Conservation (phyloP, 306 rosid genomes). For the Ceratonia siliqua region DNA sequence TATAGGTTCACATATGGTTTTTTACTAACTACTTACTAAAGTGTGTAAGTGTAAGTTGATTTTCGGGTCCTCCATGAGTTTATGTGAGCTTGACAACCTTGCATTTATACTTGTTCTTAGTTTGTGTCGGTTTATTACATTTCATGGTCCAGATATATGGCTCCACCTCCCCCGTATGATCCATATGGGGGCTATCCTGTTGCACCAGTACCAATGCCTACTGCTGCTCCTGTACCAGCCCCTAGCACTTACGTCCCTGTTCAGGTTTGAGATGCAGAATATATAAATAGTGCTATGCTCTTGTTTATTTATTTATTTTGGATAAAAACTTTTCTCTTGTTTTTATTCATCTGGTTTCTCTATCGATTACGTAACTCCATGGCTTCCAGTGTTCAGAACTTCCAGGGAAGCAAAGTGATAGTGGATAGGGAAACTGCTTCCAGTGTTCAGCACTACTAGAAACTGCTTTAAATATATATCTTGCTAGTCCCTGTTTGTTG, state of each 20-base stretch:
- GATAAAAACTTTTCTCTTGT: neutral
- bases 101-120: neutral
- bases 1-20: too few species aligned
- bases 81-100: too few species aligned
- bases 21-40: too few species aligned
- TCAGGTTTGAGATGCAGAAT: constrained; percentile 57
- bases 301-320: neutral
- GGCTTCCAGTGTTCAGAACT: neutral
- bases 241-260: constrained; percentile 90
- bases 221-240: constrained; percentile 76
- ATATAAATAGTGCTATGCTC: neutral
- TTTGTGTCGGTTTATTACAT: constrained; percentile 29
- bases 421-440: too few species aligned
- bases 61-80: neutral
- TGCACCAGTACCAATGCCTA: constrained; percentile 87
- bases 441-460: too few species aligned
- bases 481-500: neutral
- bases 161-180: constrained; percentile 94
- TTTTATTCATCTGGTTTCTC: too few species aligned
- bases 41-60: too few species aligned
- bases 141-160: constrained; percentile 72
- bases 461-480: too few species aligned
- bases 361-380: neutral
- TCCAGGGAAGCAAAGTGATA: too few species aligned
- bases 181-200: constrained; percentile 90